phyloP scores from a whole-genome alignment of 2,329 filamentous ascomycete species.

The Trichoderma sp. region DNA sequence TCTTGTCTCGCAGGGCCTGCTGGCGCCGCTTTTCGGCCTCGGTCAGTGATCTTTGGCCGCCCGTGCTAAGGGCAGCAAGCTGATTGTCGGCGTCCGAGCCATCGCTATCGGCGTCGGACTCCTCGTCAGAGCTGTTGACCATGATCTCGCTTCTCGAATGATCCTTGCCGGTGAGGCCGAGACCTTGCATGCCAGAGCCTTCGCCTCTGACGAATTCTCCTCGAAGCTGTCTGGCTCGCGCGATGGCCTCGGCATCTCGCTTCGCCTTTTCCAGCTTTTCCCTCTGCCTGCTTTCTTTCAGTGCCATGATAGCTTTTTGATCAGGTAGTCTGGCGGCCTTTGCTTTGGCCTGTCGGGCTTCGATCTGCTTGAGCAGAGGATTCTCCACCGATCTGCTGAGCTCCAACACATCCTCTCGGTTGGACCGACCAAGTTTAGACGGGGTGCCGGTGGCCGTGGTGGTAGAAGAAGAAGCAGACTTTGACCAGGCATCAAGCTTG shows the following conservation, averaged over 20 bases:
- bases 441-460: slow-evolving; percentile 31
- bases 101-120: slow-evolving; percentile 68
- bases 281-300: slow-evolving; percentile 73
- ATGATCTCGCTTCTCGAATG: slow-evolving; percentile 85
- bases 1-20: slow-evolving; percentile 56
- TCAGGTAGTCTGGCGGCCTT: slow-evolving; percentile 40
- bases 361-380: slow-evolving; percentile 51
- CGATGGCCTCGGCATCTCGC: slow-evolving; percentile 71
- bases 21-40: slow-evolving; percentile 51
- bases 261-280: slow-evolving; percentile 75
- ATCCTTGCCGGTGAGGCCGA: slow-evolving; percentile 76
- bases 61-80: slow-evolving; percentile 52
- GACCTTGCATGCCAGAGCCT: slow-evolving; percentile 73
- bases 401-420: slow-evolving; percentile 52
- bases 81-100: slow-evolving; percentile 55
- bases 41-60: slow-evolving; percentile 52
- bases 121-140: slow-evolving; percentile 80
- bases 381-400: slow-evolving; percentile 52
- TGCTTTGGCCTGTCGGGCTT: slow-evolving; percentile 41
- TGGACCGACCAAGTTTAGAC: slow-evolving; percentile 38
- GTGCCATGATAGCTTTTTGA: slow-evolving; percentile 44
- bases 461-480: slow-evolving; percentile 43
- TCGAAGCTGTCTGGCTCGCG: slow-evolving; percentile 59
- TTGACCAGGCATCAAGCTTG: slow-evolving; percentile 64
- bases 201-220: slow-evolving; percentile 59